phyloP scores from a whole-genome alignment of 495 filamentous ascomycete genomes.

The Penicillium malachiteum region DNA sequence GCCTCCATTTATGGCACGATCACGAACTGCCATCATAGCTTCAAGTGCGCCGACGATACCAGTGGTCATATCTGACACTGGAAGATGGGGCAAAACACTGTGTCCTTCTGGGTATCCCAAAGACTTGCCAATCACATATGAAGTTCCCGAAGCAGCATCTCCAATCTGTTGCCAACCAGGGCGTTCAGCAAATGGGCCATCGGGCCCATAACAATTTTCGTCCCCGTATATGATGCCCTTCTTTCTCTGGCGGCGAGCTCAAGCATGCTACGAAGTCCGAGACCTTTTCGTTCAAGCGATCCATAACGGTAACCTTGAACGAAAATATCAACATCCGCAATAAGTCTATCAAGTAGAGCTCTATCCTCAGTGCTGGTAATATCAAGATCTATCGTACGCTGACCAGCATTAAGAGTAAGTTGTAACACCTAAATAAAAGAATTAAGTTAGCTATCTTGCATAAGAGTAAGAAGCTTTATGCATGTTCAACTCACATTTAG shows the following conservation, averaged over 20 bases:
- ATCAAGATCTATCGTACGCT: slow-evolving; percentile 52
- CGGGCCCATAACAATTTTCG: slow-evolving; percentile 63
- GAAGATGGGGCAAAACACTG: slow-evolving; percentile 65
- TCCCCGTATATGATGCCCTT: slow-evolving; percentile 62
- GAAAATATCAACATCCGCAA: slow-evolving; percentile 56
- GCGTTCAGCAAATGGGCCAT: slow-evolving; percentile 32
- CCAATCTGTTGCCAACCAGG: slow-evolving; percentile 51
- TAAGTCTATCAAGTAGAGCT: slow-evolving; percentile 39
- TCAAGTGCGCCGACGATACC: slow-evolving; percentile 56
- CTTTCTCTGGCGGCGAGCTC: slow-evolving; percentile 43
- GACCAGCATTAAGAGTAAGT: slow-evolving; percentile 8
- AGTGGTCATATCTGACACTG: slow-evolving; percentile 69
- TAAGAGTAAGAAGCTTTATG: slow-evolving; percentile 34
- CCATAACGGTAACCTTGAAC: slow-evolving; percentile 52
- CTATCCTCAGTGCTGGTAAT: slow-evolving; percentile 47
- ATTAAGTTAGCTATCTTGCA: neutral
- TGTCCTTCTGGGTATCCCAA: slow-evolving; percentile 62
- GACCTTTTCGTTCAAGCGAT: slow-evolving; percentile 33
- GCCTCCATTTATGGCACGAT: slow-evolving; percentile 28
- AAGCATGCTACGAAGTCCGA: slow-evolving; percentile 48
- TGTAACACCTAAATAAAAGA: neutral
- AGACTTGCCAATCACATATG: slow-evolving; percentile 25
- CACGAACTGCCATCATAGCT: slow-evolving; percentile 44
- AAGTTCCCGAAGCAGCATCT: slow-evolving; percentile 32
- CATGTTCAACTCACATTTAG: slow-evolving; percentile 23